A percentile compares a stretch with the other conserved stretches of the same genome.
Evolutionary conservation across 331 rosid species (phyloP).

Genomic region (Spiraea crenata): DNA sequence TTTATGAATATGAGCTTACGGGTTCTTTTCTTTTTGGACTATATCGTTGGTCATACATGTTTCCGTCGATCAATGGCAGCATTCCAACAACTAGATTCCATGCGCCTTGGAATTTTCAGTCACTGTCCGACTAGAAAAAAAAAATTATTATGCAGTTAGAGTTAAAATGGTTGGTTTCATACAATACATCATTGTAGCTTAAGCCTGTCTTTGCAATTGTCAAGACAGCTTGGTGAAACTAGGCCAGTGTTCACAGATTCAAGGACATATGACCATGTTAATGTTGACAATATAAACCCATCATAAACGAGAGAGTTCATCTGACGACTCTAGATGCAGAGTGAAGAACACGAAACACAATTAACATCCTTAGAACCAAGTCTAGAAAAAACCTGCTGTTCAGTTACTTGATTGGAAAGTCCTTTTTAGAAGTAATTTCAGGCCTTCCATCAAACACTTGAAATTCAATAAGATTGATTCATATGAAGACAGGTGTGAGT

Average conservation of each 20-base stretch:
- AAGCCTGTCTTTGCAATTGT: background rate
- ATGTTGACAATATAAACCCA: background rate
- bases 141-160: background rate
- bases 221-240: background rate
- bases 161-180: background rate
- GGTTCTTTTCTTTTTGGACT: background rate
- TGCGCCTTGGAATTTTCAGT: no score
- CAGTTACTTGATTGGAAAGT: background rate
- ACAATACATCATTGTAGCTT: background rate
- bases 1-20: background rate
- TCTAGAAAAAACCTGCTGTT: constrained; percentile 1
- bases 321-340: background rate
- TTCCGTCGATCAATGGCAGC: background rate
- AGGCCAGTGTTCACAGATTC: background rate
- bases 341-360: background rate
- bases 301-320: background rate
- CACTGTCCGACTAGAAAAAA: no score
- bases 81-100: background rate
- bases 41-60: background rate
- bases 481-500: background rate
- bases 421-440: background rate
- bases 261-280: background rate
- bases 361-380: background rate
- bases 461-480: background rate
- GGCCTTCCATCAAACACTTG: constrained; percentile 12